Evolutionary conservation across 1,284 basidiomycete species (phyloP), one percentile per base, ranked within the genome.

Genomic region (Leccinum cinnamomeum): DNA sequence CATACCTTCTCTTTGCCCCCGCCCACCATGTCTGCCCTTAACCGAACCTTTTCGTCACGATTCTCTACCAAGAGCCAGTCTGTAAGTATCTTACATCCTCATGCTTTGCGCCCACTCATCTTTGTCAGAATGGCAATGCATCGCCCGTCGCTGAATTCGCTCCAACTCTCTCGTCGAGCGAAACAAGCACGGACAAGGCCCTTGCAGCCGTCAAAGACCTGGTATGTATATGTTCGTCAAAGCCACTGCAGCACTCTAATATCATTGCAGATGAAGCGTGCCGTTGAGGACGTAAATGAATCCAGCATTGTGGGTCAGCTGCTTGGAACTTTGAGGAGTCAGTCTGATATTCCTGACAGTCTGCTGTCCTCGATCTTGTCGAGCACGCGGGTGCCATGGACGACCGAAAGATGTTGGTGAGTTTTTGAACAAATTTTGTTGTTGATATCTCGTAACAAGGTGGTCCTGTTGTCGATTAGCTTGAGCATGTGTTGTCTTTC

Each of bases 401-500:
- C 74, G 90, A 92, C 68, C 79, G 90, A 58, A 81, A 82, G 71
- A 76, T 81, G 68, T 65, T 85, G 58, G 84, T 83, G 53, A 56
- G 80, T 62, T 50, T 53, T 30, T 16, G 12, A 5, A 35, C 7
- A 30, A 33, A 28, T 12, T 18, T 30, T 16, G 23, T 18, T 7
- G 6, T 44, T n/a, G 12, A 33, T 51, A 2, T 2, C 35, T 5
- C 2, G 3, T 61, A n/a, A 65, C 55, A 10, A 51, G 23, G 11
- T 53, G 25, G 6, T 59, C 28, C 2, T 56, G 16, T 28, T 18
- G 59, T 59, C 1, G 3, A 25, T 20, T 6, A 92, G 91, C 85
- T 92, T 57, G 89, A 91, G 68, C 80, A 90, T 67, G 77, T 82
- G 7, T 77, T 92, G 20, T 81, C 79, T 7, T 80, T 90, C 65